phyloP scores from a whole-genome alignment of 345 rosid species.

The Geranium rotundifolium region DNA sequence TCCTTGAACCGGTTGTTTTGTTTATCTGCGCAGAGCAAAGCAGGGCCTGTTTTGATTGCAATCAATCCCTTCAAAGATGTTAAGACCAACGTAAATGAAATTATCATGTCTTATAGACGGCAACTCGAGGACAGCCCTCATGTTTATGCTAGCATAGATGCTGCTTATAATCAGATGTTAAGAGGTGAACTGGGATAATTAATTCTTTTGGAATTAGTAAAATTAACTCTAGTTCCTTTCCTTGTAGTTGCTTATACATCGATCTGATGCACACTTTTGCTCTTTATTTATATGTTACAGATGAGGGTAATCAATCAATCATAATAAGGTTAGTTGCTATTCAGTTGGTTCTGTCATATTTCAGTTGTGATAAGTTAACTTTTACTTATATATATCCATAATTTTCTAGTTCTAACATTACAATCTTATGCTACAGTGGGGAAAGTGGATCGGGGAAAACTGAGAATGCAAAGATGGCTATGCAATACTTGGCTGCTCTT shows the following conservation, averaged over 20 bases:
- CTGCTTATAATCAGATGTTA: slow-evolving; percentile 90
- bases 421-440: slow-evolving; percentile 43
- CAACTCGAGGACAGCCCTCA: slow-evolving; percentile 58
- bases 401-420: neutral
- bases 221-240: neutral
- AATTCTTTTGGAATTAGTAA: neutral
- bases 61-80: slow-evolving; percentile 77
- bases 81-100: slow-evolving; percentile 52
- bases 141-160: slow-evolving; percentile 68
- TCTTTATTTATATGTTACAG: slow-evolving; percentile 33
- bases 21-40: slow-evolving; percentile 55
- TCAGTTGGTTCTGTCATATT: neutral
- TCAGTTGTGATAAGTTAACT: neutral
- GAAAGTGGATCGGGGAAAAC: slow-evolving; percentile 99
- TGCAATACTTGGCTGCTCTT: slow-evolving; percentile 85
- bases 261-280: neutral
- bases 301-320: slow-evolving; percentile 72
- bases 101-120: slow-evolving; percentile 47
- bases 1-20: slow-evolving; percentile 2
- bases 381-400: neutral
- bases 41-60: slow-evolving; percentile 84
- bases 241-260: neutral
- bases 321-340: slow-evolving; percentile 68
- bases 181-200: slow-evolving; percentile 43
- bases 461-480: slow-evolving; percentile 84